Evolutionary conservation across 768 basidiomycete species (phyloP).

Genomic region (Mycena kentingensis): DNA sequence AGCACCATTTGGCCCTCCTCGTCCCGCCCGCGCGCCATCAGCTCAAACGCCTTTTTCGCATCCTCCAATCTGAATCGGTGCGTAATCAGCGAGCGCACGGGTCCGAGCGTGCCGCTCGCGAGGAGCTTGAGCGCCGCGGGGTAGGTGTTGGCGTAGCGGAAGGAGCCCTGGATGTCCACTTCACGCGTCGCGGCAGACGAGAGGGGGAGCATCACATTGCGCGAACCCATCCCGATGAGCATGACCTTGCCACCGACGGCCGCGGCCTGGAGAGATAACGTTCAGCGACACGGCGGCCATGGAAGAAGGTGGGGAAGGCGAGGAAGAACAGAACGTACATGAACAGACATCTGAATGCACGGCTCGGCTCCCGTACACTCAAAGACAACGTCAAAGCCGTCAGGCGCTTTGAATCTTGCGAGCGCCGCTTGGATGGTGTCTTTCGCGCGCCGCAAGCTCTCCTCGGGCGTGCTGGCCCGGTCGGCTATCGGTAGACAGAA

Average conservation of each 20-base stretch:
- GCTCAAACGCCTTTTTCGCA: conserved; percentile 77
- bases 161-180: conserved; percentile 90
- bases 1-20: conserved; percentile 80
- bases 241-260: conserved; percentile 85
- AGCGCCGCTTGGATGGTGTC: conserved; percentile 56
- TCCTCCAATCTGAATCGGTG: conserved; percentile 71
- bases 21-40: conserved; percentile 76
- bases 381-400: conserved; percentile 91
- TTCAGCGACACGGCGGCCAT: no score
- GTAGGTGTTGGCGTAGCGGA: conserved; percentile 91
- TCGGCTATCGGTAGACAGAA: conserved; percentile 57
- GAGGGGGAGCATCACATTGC: conserved; percentile 80
- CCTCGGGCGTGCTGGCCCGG: conserved; percentile 54
- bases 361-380: conserved; percentile 95
- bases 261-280: conserved; percentile 60
- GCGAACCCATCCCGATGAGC: conserved; percentile 95
- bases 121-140: conserved; percentile 81
- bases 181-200: conserved; percentile 82
- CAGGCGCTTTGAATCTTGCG: conserved; percentile 54
- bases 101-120: conserved; percentile 61
- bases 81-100: conserved; percentile 75
- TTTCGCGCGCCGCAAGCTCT: conserved; percentile 61
- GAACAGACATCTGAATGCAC: conserved; percentile 88
- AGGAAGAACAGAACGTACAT: conserved; percentile 56
- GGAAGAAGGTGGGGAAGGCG: conserved; percentile 16